These are phyloP conservation scores for Microsporum ferrugineum DNA, from an alignment of 2,329 filamentous ascomycete genomes.

Conservation along the genomic window DNA sequence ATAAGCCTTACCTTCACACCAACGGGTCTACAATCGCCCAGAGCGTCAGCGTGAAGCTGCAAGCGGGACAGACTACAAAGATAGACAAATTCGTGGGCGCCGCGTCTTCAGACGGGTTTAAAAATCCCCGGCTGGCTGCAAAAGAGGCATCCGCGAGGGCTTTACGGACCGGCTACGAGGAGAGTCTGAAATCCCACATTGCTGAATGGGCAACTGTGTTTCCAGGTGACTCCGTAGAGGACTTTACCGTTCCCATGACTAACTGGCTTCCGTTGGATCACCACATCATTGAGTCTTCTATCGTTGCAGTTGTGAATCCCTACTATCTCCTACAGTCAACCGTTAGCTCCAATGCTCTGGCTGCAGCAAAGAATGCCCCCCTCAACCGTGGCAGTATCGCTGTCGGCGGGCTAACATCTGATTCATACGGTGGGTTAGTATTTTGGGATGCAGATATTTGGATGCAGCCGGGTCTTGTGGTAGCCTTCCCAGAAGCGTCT, in stretches of 20 bases:
- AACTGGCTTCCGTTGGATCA: slow-evolving; percentile 47
- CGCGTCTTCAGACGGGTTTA: slow-evolving; percentile 58
- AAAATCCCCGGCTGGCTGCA: slow-evolving; percentile 45
- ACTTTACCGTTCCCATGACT: slow-evolving; percentile 46
- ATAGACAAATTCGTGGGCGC: slow-evolving; percentile 58
- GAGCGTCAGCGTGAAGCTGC: slow-evolving; percentile 43
- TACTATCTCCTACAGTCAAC: slow-evolving; percentile 41
- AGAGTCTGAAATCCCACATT: slow-evolving; percentile 45
- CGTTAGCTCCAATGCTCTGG: slow-evolving; percentile 43
- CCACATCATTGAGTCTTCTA: slow-evolving; percentile 44
- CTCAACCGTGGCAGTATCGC: slow-evolving; percentile 53
- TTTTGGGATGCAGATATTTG: slow-evolving; percentile 58
- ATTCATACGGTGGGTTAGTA: slow-evolving; percentile 55
- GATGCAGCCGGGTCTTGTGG: slow-evolving; percentile 56
- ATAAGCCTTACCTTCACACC: slow-evolving; percentile 39
- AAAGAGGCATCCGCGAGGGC: slow-evolving; percentile 43
- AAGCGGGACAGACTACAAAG: slow-evolving; percentile 42
- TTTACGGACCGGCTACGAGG: slow-evolving; percentile 43
- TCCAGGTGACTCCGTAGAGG: slow-evolving; percentile 51
- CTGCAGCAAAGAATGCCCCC: slow-evolving; percentile 37
- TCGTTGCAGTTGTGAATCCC: slow-evolving; percentile 38
- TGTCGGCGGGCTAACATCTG: slow-evolving; percentile 56
- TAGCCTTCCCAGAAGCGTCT: slow-evolving; percentile 51
- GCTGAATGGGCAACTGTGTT: slow-evolving; percentile 53
- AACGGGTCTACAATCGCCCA: slow-evolving; percentile 57